Evolutionary conservation across 306 rosid species (phyloP), one percentile per base, ranked within the genome.

Genomic region (Begonia masoniana): DNA sequence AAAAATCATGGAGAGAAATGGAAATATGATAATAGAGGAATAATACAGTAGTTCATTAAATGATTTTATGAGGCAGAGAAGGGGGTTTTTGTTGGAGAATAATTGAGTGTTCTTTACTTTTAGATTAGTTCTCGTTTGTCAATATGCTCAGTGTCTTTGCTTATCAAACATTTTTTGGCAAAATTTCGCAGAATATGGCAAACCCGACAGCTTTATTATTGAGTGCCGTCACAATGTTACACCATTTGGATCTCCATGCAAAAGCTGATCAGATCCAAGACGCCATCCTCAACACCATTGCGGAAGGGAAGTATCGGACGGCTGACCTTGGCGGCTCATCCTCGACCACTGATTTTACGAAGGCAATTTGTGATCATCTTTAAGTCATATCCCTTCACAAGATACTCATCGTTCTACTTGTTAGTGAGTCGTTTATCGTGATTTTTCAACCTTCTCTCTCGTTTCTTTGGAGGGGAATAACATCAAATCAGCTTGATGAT

Each of bases 261-360:
- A 81, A 79, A 76, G 96, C 99, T 0, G 80, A 77, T 13, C 71
- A 50, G 66, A 86, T 92, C 61, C 99, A 92, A 56, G 58, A 76
- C 43, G 99, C 99, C 9, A 78, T 86, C 59, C 88, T 92, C 68
- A 41, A 49, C 54, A 86, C 99, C 56, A 92, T 86, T 64, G 74
- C 96, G 0, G 96, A 92, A 65, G 99, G 96, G 47, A 91, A 77
- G 60, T 76, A 75, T 68, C 84, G 99, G 63, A 92, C 96, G 6
- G 99, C 93, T 56, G 99, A 86, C 74, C 95, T 92, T 14, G 99
- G 99, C 10, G 99, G 96, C 49, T 65, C 54, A 56, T 79, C 99
- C 50, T 75, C 83, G 9, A 86, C 99, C 50, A 52, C 74, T 14
- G 93, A 86, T 24, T 92, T 86, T 58, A 86, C 95, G 2, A 56